These are phyloP conservation scores for Takashimella tepidaria DNA, from an alignment of 1,284 basidiomycete genomes.

Conservation along the genomic window DNA sequence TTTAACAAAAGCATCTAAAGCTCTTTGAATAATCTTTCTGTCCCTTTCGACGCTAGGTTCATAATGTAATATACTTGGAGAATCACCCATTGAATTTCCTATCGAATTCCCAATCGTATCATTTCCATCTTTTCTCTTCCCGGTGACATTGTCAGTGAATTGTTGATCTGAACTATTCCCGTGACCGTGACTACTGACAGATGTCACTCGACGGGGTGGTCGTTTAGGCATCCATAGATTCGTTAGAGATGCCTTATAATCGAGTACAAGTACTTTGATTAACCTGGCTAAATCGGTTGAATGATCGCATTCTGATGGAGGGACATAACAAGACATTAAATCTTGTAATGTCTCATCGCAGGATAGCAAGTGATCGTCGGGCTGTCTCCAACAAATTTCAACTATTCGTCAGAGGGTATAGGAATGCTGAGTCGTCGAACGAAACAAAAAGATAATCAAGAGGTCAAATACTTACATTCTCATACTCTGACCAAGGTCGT, in stretches of 20 bases:
- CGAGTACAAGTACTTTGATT: not conserved
- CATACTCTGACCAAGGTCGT: slow-evolving; percentile 12
- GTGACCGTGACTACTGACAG: not conserved
- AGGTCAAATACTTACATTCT: slow-evolving; percentile 7
- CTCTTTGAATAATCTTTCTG: not conserved
- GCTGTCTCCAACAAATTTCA: too few relatives aligned
- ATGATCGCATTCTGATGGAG: not conserved
- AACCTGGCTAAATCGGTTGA: not conserved
- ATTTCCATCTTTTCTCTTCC: not conserved
- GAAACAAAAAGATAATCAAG: too few relatives aligned
- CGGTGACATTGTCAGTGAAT: too few relatives aligned
- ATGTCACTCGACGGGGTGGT: not conserved
- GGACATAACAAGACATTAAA: not conserved
- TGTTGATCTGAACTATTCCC: not conserved
- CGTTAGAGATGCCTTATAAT: not conserved
- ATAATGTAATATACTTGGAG: too few relatives aligned
- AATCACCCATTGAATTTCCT: not conserved
- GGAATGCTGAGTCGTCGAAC: too few relatives aligned
- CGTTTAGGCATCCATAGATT: not conserved
- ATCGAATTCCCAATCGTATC: not conserved
- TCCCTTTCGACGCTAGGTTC: too few relatives aligned
- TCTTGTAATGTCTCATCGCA: not conserved
- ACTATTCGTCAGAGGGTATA: too few relatives aligned
- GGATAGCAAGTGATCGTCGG: not conserved
- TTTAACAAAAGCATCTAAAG: not conserved